Evolutionary conservation across 106 monocot species (phyloP).

Genomic region (Dendrobium officinale): DNA sequence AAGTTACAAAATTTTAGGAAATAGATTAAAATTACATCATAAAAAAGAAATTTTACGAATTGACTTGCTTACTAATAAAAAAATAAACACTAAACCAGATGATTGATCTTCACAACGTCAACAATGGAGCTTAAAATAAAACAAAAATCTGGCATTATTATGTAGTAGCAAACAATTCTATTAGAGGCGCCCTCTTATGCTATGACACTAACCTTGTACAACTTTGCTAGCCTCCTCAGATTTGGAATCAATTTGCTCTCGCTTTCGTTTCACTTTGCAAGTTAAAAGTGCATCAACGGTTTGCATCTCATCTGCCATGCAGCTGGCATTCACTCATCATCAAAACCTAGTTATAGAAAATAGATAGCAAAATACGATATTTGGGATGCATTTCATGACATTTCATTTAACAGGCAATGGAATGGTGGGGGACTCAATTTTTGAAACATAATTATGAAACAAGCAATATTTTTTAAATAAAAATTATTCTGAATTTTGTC

Average conservation of each 20-base stretch:
- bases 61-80: not conserved
- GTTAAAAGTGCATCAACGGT: constrained; percentile 82
- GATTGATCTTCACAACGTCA: not conserved
- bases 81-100: not conserved
- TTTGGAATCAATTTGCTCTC: constrained; percentile 23
- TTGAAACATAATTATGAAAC: not conserved
- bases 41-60: not conserved
- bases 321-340: constrained; percentile 33
- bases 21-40: not conserved
- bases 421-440: not conserved
- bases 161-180: not conserved
- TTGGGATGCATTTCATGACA: not conserved
- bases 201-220: constrained; percentile 32
- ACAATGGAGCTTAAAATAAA: not conserved
- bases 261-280: constrained; percentile 86
- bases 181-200: not conserved
- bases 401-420: not conserved
- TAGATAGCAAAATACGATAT: not conserved
- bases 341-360: constrained; percentile 1
- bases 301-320: constrained; percentile 80
- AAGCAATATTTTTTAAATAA: not conserved
- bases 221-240: constrained; percentile 9
- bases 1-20: too few species aligned
- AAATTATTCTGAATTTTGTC: not conserved
- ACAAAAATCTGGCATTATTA: not conserved